Evolutionary conservation across 2,329 filamentous ascomycete genomes (phyloP), one percentile per base, ranked within the genome.

Genomic region (Cercospora nicotianae): DNA sequence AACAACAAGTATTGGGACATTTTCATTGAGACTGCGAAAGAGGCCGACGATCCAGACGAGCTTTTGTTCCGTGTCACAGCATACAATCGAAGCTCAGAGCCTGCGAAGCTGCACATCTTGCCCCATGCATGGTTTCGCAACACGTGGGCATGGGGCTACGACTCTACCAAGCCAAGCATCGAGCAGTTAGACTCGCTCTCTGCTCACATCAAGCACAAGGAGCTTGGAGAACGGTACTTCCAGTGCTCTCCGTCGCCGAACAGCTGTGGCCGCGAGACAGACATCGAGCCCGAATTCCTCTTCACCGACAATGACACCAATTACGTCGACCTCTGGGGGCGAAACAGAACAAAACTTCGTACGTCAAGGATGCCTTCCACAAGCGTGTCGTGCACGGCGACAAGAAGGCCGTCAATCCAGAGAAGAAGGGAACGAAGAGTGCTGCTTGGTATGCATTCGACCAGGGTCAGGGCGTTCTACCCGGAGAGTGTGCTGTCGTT

Each of bases 291-390:
- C 2, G 83, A 92, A 75, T 83, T 97, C 74, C 84, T 98, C 67
- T 98, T 96, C 81, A 98, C 94, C 1, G 94, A 97, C 75, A 98
- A 98, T 76, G 94, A 98, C 76, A 96, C 92, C 74, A 98, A 98
- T 78, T 90, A 89, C 78, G 85, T 93, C 70, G 80, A 83, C 12
- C 85, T 98, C 1, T 97, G 95, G 80, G 86, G 85, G 89, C 90
- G 59, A 83, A 92, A 67, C 66, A 69, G 59, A 98, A 98, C 79
- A 87, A 89, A 73, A 88, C 90, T 39, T 88, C 89, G 0, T 97
- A 93, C 75, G 93, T 97, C 78, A 98, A 98, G 81, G 94, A 98
- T 80, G 95, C 92, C 12, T 97, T 98, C 81, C 94, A 98, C 79
- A 86, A 91, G 71, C 87, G 92, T 76, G 93, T 98, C 68, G 91